A percentile compares a stretch with the other conserved stretches of the same genome.
Evolutionary conservation across 352 stramenopile genomes (phyloP).

Genomic region (Pythium folliculosum): DNA sequence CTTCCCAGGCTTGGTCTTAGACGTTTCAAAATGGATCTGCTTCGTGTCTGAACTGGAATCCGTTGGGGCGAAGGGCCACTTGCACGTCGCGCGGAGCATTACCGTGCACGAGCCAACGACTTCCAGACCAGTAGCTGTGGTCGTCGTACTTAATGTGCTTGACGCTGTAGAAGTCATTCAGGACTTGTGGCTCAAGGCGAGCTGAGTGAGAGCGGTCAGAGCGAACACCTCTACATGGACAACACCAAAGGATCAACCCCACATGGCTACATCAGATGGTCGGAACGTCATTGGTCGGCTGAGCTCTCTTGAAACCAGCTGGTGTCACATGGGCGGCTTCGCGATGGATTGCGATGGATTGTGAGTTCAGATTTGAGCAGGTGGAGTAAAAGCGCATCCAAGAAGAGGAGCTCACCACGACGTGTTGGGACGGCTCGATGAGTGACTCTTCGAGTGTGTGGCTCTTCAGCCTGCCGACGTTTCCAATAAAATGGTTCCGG

Average conservation of each 20-base stretch:
- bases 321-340: not conserved
- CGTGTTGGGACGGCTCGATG: not conserved
- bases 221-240: not conserved
- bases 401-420: not conserved
- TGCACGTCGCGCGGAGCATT: not conserved
- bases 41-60: not conserved
- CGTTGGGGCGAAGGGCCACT: not conserved
- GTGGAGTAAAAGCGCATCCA: not conserved
- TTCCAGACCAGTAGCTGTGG: not conserved
- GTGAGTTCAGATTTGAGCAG: not conserved
- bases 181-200: not conserved
- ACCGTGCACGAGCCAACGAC: no score
- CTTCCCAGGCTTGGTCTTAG: constrained; percentile 1
- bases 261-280: constrained; percentile 2
- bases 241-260: not conserved
- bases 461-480: no score
- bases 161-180: not conserved
- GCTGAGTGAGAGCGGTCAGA: not conserved
- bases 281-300: not conserved
- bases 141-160: not conserved
- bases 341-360: not conserved
- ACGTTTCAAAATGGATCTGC: not conserved
- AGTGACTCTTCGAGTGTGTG: not conserved
- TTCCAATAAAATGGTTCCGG: no score
- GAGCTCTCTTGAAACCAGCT: not conserved